Conservation (phyloP, 1,284 basidiomycete genomes). For the Baeospora myosura region DNA sequence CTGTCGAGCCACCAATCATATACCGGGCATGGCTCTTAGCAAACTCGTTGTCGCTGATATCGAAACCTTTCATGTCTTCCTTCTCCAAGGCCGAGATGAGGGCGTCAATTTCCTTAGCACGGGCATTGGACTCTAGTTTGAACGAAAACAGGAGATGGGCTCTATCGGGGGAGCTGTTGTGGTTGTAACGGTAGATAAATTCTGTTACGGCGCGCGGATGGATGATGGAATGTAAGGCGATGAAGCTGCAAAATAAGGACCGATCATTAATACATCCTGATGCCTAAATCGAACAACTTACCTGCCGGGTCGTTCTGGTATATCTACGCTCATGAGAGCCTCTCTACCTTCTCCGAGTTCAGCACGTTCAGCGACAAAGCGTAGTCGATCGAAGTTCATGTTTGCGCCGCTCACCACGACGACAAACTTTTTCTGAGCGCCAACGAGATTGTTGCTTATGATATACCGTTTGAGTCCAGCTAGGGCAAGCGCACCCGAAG, state of each 20-base stretch:
- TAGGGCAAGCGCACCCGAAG: conserved; percentile 90
- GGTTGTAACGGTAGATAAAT: conserved; percentile 88
- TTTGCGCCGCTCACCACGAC: conserved; percentile 94
- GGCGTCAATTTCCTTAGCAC: conserved; percentile 61
- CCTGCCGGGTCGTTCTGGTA: conserved; percentile 90
- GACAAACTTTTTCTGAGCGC: conserved; percentile 83
- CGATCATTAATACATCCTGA: not conserved
- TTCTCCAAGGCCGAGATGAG: conserved; percentile 58
- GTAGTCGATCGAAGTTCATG: conserved; percentile 96
- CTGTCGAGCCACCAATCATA: conserved; percentile 81
- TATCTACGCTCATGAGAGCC: conserved; percentile 86
- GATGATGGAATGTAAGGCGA: conserved; percentile 81
- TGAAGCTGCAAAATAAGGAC: conserved; percentile 54
- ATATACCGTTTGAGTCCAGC: conserved; percentile 93
- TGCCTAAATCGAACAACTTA: conserved; percentile 27
- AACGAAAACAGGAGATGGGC: conserved; percentile 92
- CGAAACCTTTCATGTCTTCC: conserved; percentile 75
- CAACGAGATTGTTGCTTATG: conserved; percentile 70
- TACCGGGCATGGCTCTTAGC: conserved; percentile 94
- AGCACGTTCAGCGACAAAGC: conserved; percentile 97
- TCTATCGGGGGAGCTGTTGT: conserved; percentile 34
- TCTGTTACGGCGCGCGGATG: conserved; percentile 94
- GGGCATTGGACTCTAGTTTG: conserved; percentile 62
- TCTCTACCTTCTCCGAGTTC: conserved; percentile 95
- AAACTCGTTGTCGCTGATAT: conserved; percentile 93